Base-by-base conservation (phyloP, 768 basidiomycete genomes). In the Serendipita sp. region DNA sequence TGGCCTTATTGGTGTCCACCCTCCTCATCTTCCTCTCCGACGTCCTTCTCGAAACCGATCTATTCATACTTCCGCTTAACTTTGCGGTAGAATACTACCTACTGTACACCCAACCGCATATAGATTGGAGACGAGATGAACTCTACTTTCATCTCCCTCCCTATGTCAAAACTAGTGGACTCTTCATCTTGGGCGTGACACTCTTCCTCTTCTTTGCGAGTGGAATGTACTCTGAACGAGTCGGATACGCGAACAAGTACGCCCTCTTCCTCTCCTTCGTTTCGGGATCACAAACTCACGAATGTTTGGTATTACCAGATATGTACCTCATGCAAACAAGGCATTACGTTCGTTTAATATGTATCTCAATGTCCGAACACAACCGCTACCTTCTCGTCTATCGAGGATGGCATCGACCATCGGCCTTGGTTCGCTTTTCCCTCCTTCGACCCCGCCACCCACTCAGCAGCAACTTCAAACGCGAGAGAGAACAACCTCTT, bases 211-310 rank as follows among this genome's bases (percentile, higher is more conserved):
- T 98, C 80, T 97, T 96, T 73, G 91, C 92, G 7, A 94, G 89
- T 69, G 95, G 95, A 16, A 88, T 94, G 83, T 99, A 97, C 71
- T 79, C 86, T 2, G 93, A 99, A 74, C 94, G 95, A 77, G 94
- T 98, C 70, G 88, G 84, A 2, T 97, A 96, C 73, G 93, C 95
- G 18, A 93, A 96, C 76, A 87, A 87, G 94, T 94, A 73, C 70
- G 88, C 78, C 62, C 63, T 51, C 44, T 70, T 32, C 1, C 30
- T 35, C 46, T 41, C 23, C 34, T 11, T 28, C 11, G n/a, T n/a
- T n/a, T n/a, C n/a, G 68, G 16, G 28, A 44, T 16, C 51, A 65
- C 18, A 48, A 23, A 23, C 23, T 23, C 7, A 41, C 51, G 18
- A 44, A 34, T 3, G 18, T 16, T 30, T 4, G 46, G 5, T 46